A percentile compares a stretch with the other conserved stretches of the same genome.
phyloP scores from a whole-genome alignment of 257 asterid genomes.

The Eucommia ulmoides region DNA sequence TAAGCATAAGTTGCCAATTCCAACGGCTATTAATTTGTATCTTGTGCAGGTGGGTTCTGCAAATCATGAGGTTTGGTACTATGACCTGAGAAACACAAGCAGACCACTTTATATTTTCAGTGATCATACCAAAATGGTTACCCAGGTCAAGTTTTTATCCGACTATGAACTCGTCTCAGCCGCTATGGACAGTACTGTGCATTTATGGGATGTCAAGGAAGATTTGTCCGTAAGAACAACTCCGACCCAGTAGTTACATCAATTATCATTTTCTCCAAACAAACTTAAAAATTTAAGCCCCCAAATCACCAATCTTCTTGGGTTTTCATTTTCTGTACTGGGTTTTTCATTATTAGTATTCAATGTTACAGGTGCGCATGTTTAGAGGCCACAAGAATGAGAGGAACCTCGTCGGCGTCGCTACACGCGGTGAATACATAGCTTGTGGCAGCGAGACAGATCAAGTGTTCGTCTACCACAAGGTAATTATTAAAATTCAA shows the following conservation, averaged over 20 bases:
- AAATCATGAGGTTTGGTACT: conserved; percentile 76
- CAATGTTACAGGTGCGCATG: conserved; percentile 45
- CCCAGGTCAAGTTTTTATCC: conserved; percentile 77
- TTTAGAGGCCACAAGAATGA: conserved; percentile 75
- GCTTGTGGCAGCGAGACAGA: conserved; percentile 94
- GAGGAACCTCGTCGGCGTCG: conserved; percentile 73
- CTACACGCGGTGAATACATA: conserved; percentile 56
- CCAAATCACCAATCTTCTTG: too few species aligned
- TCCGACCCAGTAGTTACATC: too few species aligned
- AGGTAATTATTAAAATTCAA: conserved; percentile 20
- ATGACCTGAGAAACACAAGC: conserved; percentile 61
- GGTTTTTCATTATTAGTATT: background rate
- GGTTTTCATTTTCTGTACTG: background rate
- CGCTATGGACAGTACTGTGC: conserved; percentile 80
- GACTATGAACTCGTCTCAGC: conserved; percentile 78
- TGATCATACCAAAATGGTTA: conserved; percentile 81
- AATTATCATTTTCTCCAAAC: too few species aligned
- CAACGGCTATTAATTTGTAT: too few species aligned
- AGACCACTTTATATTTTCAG: conserved; percentile 61
- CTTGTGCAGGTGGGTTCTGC: conserved; percentile 99
- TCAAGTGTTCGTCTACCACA: conserved; percentile 72
- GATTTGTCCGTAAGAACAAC: conserved; percentile 63
- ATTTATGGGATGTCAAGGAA: conserved; percentile 81
- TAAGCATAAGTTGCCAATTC: too few species aligned
- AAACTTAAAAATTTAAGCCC: too few species aligned